Conservation (phyloP, 352 stramenopile species). For the Albugo laibachii region DNA sequence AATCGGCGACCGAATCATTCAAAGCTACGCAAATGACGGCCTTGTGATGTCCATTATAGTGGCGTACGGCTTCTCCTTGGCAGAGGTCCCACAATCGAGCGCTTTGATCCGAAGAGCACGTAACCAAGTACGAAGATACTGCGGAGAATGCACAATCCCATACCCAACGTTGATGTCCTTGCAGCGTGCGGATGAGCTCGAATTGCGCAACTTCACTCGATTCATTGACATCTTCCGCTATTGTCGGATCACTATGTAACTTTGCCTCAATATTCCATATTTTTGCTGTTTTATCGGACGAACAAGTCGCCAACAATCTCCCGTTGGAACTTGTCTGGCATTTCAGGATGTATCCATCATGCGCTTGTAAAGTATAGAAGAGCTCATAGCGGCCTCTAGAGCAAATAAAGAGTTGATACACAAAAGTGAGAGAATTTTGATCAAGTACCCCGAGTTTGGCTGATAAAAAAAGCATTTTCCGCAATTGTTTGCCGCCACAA, state of each 20-base stretch:
- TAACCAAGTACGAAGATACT: conserved; percentile 95
- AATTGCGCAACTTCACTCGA: conserved; percentile 10
- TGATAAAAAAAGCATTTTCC: conserved; percentile 89
- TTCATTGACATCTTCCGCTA: conserved; percentile 12
- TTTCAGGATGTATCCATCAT: conserved; percentile 86
- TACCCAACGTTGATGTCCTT: conserved; percentile 91
- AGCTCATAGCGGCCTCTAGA: conserved; percentile 43
- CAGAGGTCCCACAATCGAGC: conserved; percentile 95
- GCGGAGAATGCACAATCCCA: conserved; percentile 97
- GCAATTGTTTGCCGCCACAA: conserved; percentile 89
- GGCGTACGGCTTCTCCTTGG: conserved; percentile 65
- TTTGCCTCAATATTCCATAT: conserved; percentile 56
- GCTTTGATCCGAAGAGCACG: conserved; percentile 88
- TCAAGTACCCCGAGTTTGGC: conserved; percentile 19
- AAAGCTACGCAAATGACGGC: conserved; percentile 76
- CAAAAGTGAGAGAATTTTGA: background rate
- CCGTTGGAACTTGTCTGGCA: conserved; percentile 75
- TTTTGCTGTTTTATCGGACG: conserved; percentile 83
- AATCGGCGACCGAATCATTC: conserved; percentile 58
- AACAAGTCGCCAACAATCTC: conserved; percentile 82
- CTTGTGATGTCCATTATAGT: conserved; percentile 83
- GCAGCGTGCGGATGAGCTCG: conserved; percentile 53
- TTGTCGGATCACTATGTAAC: conserved; percentile 5
- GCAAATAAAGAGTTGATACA: background rate
- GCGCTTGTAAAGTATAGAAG: conserved; percentile 46